Base-by-base conservation (phyloP, 78 protist genomes). In the Protostelium mycophagum region DNA sequence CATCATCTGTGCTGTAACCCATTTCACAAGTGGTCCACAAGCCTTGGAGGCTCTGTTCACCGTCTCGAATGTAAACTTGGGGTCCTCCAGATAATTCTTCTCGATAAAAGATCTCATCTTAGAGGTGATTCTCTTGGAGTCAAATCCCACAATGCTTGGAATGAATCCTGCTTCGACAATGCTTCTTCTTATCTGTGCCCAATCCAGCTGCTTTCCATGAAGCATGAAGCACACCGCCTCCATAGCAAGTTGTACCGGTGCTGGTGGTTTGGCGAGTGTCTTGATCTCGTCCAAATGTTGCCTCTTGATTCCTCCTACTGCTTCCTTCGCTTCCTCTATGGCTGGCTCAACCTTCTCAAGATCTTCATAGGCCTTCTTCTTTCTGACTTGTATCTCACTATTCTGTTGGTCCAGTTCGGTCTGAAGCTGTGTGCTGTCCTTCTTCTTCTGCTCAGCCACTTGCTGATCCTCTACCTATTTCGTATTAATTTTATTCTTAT, bases 1-100 rank as follows among this genome's bases (percentile, higher is more conserved):
- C 63, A 16, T 28, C 38, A 97, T 63, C 92, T 96, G 98, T 0
- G 99, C 97, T 23, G 28, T 1, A 23, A 94, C 95, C 99, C 99
- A 98, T 88, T 97, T 93, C 83, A 94, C 94, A 35, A 98, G 90
- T 28, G 99, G 99, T n/a, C 99, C 99, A 83, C 97, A 92, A n/a
- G 99, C 99, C 63, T 93, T 90, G 34, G 93, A 88, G 1, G 99
- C 96, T 5, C 93, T 29, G 88, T 96, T 88, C 73, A 95, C 96
- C 9, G 29, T 73, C 87, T 96, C 98, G 39, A 35, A 93, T n/a
- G 89, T 93, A 90, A 93, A 96, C 38, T 89, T 86, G 31, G 93
- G 92, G 37, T 97, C 92, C 37, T 84, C 28, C 39, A 96, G 1
- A 93, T 93, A 97, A 38, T 85, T 63, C 88, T 90, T 93, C 63